Percentiles rank a stretch among this genome's conserved stretches.
phyloP scores from a whole-genome alignment of 352 stramenopile genomes.

The Phytophthora cryptogea region DNA sequence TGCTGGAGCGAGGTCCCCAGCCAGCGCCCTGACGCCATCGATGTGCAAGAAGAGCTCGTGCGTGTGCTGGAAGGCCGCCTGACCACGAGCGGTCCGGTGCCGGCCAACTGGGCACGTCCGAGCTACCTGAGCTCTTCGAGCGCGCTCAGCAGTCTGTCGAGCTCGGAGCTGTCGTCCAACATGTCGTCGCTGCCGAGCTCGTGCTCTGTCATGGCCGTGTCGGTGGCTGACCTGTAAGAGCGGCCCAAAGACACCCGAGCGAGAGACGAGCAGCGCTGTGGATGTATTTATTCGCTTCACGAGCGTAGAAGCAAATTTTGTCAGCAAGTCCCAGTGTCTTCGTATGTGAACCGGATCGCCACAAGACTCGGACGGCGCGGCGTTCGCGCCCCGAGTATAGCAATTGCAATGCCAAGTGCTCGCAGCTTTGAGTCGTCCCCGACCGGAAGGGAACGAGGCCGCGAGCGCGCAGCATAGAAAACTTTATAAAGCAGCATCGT shows the following conservation, averaged over 20 bases:
- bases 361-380: slow-evolving; percentile 13
- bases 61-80: slow-evolving; percentile 68
- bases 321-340: slow-evolving; percentile 30
- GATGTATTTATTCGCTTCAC: slow-evolving; percentile 41
- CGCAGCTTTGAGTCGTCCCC: slow-evolving; percentile 6
- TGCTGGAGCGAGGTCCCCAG: slow-evolving; percentile 64
- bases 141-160: slow-evolving; percentile 45
- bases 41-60: slow-evolving; percentile 78
- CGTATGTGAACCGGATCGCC: slow-evolving; percentile 32
- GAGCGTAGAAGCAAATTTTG: slow-evolving; percentile 35
- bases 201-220: slow-evolving; percentile 41
- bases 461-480: slow-evolving; percentile 18
- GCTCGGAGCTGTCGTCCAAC: slow-evolving; percentile 46
- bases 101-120: slow-evolving; percentile 58
- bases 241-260: not conserved
- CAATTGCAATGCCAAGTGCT: slow-evolving; percentile 13
- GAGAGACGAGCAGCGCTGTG: slow-evolving; percentile 1
- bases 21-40: slow-evolving; percentile 60
- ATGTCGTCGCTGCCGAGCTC: slow-evolving; percentile 46
- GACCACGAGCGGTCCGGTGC: slow-evolving; percentile 45
- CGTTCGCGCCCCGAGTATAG: slow-evolving; percentile 17
- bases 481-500: slow-evolving; percentile 5
- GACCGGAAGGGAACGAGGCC: slow-evolving; percentile 17
- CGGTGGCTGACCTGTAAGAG: slow-evolving; percentile 39
- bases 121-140: slow-evolving; percentile 50